A percentile compares a stretch with the other conserved stretches of the same genome.
phyloP scores from a whole-genome alignment of 2,329 filamentous ascomycete species.

The Diplodia scrobiculata region DNA sequence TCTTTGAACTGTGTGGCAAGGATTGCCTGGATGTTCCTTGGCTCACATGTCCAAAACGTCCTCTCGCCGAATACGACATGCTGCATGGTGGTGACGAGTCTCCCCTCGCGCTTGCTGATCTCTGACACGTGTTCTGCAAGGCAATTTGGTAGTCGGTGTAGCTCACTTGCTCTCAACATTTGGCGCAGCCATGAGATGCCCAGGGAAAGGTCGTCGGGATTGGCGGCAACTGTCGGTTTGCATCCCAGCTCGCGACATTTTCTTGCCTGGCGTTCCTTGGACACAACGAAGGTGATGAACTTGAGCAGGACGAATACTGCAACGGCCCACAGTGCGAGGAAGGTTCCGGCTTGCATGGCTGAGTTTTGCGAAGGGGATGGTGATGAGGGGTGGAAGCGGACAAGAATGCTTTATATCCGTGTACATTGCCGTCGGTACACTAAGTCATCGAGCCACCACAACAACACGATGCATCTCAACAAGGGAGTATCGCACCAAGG shows the following conservation, averaged over 20 bases:
- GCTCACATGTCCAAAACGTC: slow-evolving; percentile 49
- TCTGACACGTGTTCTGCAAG: slow-evolving; percentile 34
- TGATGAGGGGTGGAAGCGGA: too few relatives aligned
- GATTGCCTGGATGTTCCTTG: slow-evolving; percentile 53
- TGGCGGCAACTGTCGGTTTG: slow-evolving; percentile 47
- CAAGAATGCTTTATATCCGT: too few relatives aligned
- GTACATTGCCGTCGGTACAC: too few relatives aligned
- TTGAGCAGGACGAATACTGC: slow-evolving; percentile 43
- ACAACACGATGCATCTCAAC: too few relatives aligned
- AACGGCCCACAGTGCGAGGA: slow-evolving; percentile 36
- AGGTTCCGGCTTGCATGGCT: slow-evolving; percentile 37
- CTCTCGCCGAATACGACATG: slow-evolving; percentile 48
- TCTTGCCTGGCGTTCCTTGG: slow-evolving; percentile 42
- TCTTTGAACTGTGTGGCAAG: slow-evolving; percentile 52
- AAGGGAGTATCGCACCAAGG: too few relatives aligned
- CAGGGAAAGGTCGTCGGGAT: slow-evolving; percentile 54
- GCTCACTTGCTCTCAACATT: slow-evolving; percentile 45
- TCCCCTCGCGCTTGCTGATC: slow-evolving; percentile 33
- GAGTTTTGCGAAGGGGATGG: too few relatives aligned
- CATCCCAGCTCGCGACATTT: slow-evolving; percentile 50
- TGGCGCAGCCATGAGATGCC: slow-evolving; percentile 55
- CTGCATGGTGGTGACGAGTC: slow-evolving; percentile 36
- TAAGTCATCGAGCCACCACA: too few relatives aligned
- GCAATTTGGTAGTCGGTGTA: slow-evolving; percentile 39
- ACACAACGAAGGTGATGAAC: slow-evolving; percentile 40